A percentile compares a stretch with the other conserved stretches of the same genome.
phyloP scores from a whole-genome alignment of 768 basidiomycete genomes.

The Polyporus arcularius region DNA sequence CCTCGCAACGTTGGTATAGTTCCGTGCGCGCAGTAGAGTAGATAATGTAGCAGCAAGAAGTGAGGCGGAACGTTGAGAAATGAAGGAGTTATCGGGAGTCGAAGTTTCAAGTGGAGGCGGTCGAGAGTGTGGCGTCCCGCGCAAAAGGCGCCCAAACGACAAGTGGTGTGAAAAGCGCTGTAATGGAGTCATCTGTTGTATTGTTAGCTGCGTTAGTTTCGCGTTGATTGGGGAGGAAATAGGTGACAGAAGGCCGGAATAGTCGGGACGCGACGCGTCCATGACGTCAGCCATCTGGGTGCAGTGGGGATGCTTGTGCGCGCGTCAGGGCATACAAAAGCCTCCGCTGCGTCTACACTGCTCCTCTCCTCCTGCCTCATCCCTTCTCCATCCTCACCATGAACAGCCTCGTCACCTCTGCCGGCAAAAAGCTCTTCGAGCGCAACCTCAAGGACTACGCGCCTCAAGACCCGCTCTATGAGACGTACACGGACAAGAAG shows the following conservation, averaged over 20 bases:
- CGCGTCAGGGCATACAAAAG: background rate
- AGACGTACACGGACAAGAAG: constrained; percentile 52
- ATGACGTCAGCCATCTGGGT: background rate
- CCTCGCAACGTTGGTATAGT: too few relatives aligned
- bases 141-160: background rate
- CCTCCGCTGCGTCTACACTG: background rate
- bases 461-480: constrained; percentile 78
- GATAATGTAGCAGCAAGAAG: too few relatives aligned
- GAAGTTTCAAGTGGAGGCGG: too few relatives aligned
- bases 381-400: background rate
- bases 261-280: background rate
- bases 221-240: too few relatives aligned
- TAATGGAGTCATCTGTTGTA: background rate
- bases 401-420: constrained; percentile 29
- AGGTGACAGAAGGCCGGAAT: background rate
- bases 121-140: background rate
- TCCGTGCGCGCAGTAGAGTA: too few relatives aligned
- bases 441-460: constrained; percentile 65
- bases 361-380: too few relatives aligned
- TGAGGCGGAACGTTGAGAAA: too few relatives aligned
- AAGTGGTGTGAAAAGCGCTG: background rate
- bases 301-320: background rate
- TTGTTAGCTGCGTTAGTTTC: background rate
- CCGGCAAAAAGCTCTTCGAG: constrained; percentile 62
- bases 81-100: too few relatives aligned